These are phyloP conservation scores for Saturnispora kantuleensis DNA, from an alignment of 805 yeast genomes.

Conservation along the genomic window DNA sequence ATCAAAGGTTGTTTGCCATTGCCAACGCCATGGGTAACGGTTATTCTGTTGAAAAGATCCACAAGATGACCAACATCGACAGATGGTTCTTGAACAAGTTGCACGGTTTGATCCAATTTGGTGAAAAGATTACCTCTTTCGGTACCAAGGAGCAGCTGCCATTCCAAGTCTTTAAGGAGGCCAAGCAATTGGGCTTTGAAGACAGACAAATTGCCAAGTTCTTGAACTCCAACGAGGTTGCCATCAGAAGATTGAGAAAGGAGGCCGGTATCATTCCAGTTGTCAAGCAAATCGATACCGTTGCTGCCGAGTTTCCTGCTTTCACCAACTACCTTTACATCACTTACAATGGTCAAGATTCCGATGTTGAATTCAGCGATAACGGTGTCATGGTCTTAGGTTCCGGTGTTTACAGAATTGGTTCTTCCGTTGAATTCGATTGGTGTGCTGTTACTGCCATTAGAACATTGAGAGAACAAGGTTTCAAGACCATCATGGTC, in stretches of 20 bases:
- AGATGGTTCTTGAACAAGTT: slow-evolving; percentile 93
- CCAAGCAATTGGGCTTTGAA: slow-evolving; percentile 94
- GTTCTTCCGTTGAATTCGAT: slow-evolving; percentile 96
- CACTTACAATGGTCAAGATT: slow-evolving; percentile 86
- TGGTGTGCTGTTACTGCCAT: slow-evolving; percentile 99
- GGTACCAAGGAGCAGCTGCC: slow-evolving; percentile 58
- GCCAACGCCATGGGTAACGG: slow-evolving; percentile 90
- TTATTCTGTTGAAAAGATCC: slow-evolving; percentile 84
- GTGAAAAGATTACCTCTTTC: slow-evolving; percentile 46
- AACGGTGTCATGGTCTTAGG: slow-evolving; percentile 92
- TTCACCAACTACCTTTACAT: slow-evolving; percentile 87
- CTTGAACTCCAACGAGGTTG: slow-evolving; percentile 82
- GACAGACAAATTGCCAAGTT: slow-evolving; percentile 93
- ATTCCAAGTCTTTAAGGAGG: slow-evolving; percentile 55
- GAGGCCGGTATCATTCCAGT: slow-evolving; percentile 83
- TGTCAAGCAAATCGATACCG: slow-evolving; percentile 95
- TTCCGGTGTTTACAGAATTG: slow-evolving; percentile 98
- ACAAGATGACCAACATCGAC: slow-evolving; percentile 86
- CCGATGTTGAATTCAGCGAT: slow-evolving; percentile 81
- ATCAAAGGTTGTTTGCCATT: slow-evolving; percentile 89
- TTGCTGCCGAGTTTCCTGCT: slow-evolving; percentile 99
- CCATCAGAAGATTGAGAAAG: slow-evolving; percentile 79
- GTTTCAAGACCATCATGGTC: slow-evolving; percentile 88
- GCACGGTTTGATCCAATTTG: slow-evolving; percentile 62
- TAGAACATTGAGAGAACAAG: slow-evolving; percentile 79